A percentile compares a stretch with the other conserved stretches of the same genome.
These are phyloP conservation scores for Fusarium tricinctum DNA, from an alignment of 2,329 filamentous ascomycete genomes.

Conservation along the genomic window DNA sequence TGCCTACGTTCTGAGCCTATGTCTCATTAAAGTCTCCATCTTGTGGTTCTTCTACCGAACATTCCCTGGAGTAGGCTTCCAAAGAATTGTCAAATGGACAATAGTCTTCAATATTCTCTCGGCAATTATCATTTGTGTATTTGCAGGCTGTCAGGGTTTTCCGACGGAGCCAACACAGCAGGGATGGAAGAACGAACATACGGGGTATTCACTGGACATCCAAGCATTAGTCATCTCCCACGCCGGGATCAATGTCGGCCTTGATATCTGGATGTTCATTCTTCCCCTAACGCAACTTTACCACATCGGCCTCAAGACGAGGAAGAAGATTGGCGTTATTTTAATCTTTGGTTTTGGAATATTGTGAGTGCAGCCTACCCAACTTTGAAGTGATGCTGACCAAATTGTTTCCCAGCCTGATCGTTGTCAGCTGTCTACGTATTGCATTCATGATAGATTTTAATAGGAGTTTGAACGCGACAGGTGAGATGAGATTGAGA, in stretches of 20 bases:
- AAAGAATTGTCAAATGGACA: background rate
- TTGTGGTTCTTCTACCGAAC: conserved; percentile 5
- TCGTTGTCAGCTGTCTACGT: background rate
- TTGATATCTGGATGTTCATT: conserved; percentile 22
- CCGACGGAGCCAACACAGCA: background rate
- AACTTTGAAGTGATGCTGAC: fast-evolving
- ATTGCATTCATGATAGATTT: conserved; percentile 1
- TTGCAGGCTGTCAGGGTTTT: background rate
- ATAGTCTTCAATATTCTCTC: background rate
- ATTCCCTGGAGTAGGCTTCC: background rate
- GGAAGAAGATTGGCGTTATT: conserved; percentile 11
- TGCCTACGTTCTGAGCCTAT: background rate
- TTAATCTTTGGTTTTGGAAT: conserved; percentile 10
- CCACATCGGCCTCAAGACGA: background rate
- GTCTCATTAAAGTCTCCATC: conserved; percentile 1
- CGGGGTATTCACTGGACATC: background rate
- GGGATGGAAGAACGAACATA: background rate
- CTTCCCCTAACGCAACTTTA: conserved; percentile 5
- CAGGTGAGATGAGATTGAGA: background rate
- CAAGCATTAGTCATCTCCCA: background rate
- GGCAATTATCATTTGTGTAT: background rate
- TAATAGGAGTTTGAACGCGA: background rate
- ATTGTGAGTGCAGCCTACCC: background rate
- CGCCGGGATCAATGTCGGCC: background rate
- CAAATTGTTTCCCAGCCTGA: background rate